A percentile compares a stretch with the other conserved stretches of the same genome.
Conservation (phyloP, 352 stramenopile genomes). For the Pythium aquatile region DNA sequence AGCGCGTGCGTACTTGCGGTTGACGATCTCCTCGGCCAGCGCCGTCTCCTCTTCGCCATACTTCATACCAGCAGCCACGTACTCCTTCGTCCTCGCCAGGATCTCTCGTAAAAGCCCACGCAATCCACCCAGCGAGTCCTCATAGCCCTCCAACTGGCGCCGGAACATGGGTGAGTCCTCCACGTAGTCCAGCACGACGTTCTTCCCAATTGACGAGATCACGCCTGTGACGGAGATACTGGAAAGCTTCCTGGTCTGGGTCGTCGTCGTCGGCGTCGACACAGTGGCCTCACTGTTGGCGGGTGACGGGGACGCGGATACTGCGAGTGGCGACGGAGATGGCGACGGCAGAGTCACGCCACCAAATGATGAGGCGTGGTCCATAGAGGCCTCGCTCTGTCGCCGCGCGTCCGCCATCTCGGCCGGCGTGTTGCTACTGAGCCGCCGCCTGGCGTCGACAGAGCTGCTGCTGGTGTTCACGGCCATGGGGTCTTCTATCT, state of each 20-base stretch:
- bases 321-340: not conserved
- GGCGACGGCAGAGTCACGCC: not conserved
- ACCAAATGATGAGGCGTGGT: not conserved
- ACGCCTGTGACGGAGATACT: constrained; percentile 32
- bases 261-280: not conserved
- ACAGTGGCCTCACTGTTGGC: not conserved
- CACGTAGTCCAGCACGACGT: constrained; percentile 84
- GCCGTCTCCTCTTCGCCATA: constrained; percentile 72
- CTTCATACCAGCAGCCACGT: constrained; percentile 54
- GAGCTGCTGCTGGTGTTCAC: constrained; percentile 19
- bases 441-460: constrained; percentile 4
- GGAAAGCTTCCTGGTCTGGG: constrained; percentile 15
- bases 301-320: constrained; percentile 4
- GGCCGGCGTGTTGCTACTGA: constrained; percentile 16
- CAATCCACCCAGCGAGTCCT: constrained; percentile 70
- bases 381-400: not conserved
- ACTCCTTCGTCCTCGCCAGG: constrained; percentile 71
- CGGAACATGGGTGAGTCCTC: constrained; percentile 88
- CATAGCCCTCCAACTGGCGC: constrained; percentile 72
- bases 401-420: not conserved
- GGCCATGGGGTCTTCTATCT: constrained; percentile 18
- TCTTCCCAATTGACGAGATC: constrained; percentile 50
- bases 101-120: constrained; percentile 71
- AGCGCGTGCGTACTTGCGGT: constrained; percentile 76
- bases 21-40: constrained; percentile 68